Evolutionary conservation across 2,329 filamentous ascomycete genomes (phyloP).

Genomic region (Botrytis deweyae): DNA sequence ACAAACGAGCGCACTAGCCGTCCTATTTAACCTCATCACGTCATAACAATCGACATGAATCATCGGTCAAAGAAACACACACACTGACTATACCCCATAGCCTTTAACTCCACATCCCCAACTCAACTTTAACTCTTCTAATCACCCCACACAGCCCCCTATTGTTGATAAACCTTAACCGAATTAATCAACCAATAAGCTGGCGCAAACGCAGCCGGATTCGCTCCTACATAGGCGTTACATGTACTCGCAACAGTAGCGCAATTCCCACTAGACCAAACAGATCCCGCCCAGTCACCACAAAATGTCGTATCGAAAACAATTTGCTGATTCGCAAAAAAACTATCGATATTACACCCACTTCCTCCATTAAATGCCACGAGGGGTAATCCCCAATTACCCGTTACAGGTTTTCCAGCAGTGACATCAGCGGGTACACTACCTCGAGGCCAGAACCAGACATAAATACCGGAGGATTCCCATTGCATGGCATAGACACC

Average conservation of each 20-base stretch:
- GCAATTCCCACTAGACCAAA: slow-evolving; percentile 11
- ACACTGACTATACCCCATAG: not conserved
- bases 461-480: slow-evolving; percentile 67
- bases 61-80: not conserved
- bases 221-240: slow-evolving; percentile 10
- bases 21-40: not conserved
- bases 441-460: slow-evolving; percentile 78
- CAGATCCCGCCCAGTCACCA: slow-evolving; percentile 8
- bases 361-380: slow-evolving; percentile 65
- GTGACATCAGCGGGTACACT: slow-evolving; percentile 63
- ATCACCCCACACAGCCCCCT: not conserved
- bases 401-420: slow-evolving; percentile 59
- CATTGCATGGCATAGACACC: slow-evolving; percentile 77
- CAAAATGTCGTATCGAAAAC: slow-evolving; percentile 16
- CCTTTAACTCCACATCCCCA: not conserved
- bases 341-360: slow-evolving; percentile 2
- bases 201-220: not conserved
- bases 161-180: slow-evolving; percentile 18
- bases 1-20: not conserved
- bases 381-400: slow-evolving; percentile 64
- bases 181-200: slow-evolving; percentile 16
- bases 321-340: slow-evolving; percentile 1
- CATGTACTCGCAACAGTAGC: not conserved
- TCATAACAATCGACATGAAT: not conserved
- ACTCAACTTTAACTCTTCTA: not conserved